Percentiles rank a stretch among this genome's conserved stretches.
These are phyloP conservation scores for Carex myosuroides DNA, from an alignment of 176 grass and related monocot genomes.

Conservation along the genomic window DNA sequence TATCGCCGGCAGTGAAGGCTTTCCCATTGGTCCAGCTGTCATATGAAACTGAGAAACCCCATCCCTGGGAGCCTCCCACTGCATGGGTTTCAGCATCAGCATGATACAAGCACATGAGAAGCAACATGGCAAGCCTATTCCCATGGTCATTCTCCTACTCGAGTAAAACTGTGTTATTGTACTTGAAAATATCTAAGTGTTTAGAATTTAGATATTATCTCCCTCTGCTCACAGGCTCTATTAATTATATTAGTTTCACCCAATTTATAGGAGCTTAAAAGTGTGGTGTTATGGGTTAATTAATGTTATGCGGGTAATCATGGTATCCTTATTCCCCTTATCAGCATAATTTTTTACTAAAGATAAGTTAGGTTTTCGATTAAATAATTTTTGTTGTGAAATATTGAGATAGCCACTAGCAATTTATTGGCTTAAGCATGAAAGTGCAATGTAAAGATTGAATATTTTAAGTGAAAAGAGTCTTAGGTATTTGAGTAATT, in stretches of 20 bases:
- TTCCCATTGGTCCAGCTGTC: slow-evolving; percentile 42
- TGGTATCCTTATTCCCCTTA: too few relatives aligned
- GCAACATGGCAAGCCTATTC: slow-evolving; percentile 36
- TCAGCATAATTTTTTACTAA: too few relatives aligned
- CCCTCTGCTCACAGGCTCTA: not conserved
- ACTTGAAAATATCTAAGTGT: not conserved
- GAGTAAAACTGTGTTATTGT: not conserved
- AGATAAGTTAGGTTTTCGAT: not conserved
- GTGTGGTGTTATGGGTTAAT: not conserved
- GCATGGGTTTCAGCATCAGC: slow-evolving; percentile 35
- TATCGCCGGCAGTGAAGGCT: slow-evolving; percentile 40
- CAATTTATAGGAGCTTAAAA: not conserved
- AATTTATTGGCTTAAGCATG: not conserved
- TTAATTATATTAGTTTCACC: not conserved
- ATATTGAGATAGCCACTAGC: not conserved
- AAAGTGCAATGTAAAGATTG: not conserved
- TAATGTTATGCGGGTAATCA: not conserved
- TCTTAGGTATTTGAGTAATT: slow-evolving; percentile 1
- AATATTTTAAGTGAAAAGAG: not conserved
- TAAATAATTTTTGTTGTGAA: not conserved
- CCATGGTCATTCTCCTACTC: slow-evolving; percentile 26
- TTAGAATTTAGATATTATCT: not conserved
- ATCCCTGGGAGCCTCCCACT: slow-evolving; percentile 53
- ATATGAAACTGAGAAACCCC: slow-evolving; percentile 60
- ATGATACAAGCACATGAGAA: not conserved